phyloP scores from a whole-genome alignment of 2,329 filamentous ascomycete genomes.

The Xylaria sp. region DNA sequence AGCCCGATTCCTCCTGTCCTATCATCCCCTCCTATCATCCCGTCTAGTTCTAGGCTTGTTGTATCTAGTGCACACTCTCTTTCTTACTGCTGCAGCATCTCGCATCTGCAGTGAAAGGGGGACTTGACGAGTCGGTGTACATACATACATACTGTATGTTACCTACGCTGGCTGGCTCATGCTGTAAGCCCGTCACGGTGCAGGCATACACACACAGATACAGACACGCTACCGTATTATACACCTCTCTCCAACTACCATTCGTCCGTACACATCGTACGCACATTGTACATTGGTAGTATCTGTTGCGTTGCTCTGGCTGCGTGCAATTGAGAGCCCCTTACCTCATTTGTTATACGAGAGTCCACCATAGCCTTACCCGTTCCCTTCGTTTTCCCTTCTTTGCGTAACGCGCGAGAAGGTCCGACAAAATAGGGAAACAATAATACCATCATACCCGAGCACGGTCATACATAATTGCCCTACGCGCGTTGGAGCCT shows the following conservation, averaged over 20 bases:
- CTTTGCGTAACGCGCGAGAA: conserved; percentile 15
- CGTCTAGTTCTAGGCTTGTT: conserved; percentile 16
- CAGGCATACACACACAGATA: conserved; percentile 12
- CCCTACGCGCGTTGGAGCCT: background rate
- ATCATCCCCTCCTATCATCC: conserved; percentile 37
- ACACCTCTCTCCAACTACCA: background rate
- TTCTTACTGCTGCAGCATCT: conserved; percentile 29
- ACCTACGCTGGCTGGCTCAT: conserved; percentile 3
- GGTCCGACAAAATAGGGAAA: conserved; percentile 9
- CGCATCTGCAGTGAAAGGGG: conserved; percentile 36
- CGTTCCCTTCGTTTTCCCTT: conserved; percentile 6
- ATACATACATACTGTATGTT: background rate
- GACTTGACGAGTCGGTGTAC: conserved; percentile 36
- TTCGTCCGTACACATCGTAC: background rate
- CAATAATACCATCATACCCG: conserved; percentile 9
- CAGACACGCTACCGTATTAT: background rate
- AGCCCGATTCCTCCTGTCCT: conserved; percentile 31
- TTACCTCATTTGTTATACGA: conserved; percentile 22
- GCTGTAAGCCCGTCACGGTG: conserved; percentile 23
- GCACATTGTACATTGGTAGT: conserved; percentile 17
- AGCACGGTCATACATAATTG: conserved; percentile 8
- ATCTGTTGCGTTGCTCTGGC: background rate
- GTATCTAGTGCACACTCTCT: conserved; percentile 4
- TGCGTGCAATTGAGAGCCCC: conserved; percentile 28
- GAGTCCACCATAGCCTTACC: conserved; percentile 23